Base-by-base conservation (phyloP, 345 rosid species). In the Ceriops decandra region DNA sequence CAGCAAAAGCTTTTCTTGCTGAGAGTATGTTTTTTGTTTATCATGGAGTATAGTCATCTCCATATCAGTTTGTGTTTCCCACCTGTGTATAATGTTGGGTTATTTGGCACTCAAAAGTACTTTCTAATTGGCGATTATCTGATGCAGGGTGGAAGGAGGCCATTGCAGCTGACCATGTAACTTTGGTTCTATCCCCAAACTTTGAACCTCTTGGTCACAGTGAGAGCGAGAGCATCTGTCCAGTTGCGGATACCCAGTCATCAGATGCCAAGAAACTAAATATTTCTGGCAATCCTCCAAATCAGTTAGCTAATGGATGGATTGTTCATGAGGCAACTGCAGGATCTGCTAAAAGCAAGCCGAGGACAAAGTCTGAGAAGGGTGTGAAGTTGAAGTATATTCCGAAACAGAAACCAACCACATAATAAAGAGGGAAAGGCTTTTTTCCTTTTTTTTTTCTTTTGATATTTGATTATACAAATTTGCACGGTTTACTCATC, bases 61-160 rank as follows among this genome's bases (percentile, higher is more conserved):
- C 5, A 42, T 42, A 42, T 42, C 49, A 42, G 16, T 13, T 13
- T 15, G 19, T 42, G 49, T 42, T 42, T 42, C 49, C 17, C 13
- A 17, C 19, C 49, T 15, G 19, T 42, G 5, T 42, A 42, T 42
- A 42, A 13, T 15, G 17, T 42, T 3, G 49, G 49, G 49, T 42
- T 42, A 42, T 42, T 42, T 10, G 15, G 46, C 67, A 52, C 49
- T 47, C 58, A 13, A 33, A 33, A 36, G 51, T 28, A n/a, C 60
- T 10, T 6, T 64, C 66, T 69, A 63, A 32, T 33, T 32, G 27
- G 5, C 49, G n/a, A 58, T 8, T 42, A 38, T 54, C 28, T 62
- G 52, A 38, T 67, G 67, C 79, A 95, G 99, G 96, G 80, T 95
- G 99, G 99, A 90, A 87, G 80, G 87, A 83, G 82, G 92, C 92